phyloP scores from a whole-genome alignment of 1,139 yeast genomes.

The Groenewaldozyma auringiensis region DNA sequence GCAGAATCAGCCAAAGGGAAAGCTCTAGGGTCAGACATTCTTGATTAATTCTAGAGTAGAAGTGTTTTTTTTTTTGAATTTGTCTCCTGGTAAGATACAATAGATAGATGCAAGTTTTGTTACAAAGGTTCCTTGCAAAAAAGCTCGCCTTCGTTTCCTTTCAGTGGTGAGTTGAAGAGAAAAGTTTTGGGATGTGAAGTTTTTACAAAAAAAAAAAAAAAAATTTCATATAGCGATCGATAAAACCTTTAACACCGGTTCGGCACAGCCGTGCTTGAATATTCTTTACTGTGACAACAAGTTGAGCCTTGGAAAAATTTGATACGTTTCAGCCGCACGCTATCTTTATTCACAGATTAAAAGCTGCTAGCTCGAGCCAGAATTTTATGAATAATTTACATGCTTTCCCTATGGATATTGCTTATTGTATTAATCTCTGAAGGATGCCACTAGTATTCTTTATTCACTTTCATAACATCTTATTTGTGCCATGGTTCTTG shows the following conservation, averaged over 20 bases:
- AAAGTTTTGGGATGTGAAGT: constrained; percentile 7
- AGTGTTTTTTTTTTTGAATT: neutral
- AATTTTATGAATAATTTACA: too few relatives aligned
- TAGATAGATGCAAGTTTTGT: neutral
- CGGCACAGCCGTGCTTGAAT: too few relatives aligned
- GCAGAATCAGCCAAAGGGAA: constrained; percentile 98
- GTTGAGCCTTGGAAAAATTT: too few relatives aligned
- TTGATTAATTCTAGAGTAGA: neutral
- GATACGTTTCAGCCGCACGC: too few relatives aligned
- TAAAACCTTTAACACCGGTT: neutral
- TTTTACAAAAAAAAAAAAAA: constrained; percentile 5
- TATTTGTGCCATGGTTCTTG: too few relatives aligned
- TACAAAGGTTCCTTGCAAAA: constrained; percentile 24
- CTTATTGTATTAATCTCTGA: too few relatives aligned
- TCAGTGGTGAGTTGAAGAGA: constrained; percentile 3
- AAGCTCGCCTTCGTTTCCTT: constrained; percentile 20
- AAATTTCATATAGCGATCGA: neutral
- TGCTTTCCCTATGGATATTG: too few relatives aligned
- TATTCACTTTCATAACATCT: too few relatives aligned
- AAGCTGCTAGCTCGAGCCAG: too few relatives aligned
- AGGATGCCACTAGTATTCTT: too few relatives aligned
- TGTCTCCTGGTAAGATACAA: neutral
- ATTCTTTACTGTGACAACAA: too few relatives aligned
- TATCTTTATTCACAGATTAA: too few relatives aligned
- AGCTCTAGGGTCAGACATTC: constrained; percentile 47